Evolutionary conservation across 371 early-diverging fungal genomes (phyloP), one percentile per base, ranked within the genome.

Genomic region (Capniomyces stellatus): DNA sequence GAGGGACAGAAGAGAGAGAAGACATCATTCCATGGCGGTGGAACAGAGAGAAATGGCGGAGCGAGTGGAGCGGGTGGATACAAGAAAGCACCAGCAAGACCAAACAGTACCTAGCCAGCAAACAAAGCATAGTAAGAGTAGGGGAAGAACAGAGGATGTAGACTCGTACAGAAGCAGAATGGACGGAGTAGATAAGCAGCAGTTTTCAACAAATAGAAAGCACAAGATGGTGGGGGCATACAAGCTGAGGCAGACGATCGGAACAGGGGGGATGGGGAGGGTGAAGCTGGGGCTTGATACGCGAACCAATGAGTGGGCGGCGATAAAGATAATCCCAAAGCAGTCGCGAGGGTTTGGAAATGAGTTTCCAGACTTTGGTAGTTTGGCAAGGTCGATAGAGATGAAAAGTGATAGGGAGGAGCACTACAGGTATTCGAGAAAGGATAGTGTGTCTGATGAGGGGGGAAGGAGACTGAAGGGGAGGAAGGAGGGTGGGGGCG

Each of bases 211-310:
- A n/a, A n/a, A n/a, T n/a, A 44, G 25, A 44, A 44, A 44, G n/a
- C 4, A 4, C 12, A 8, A 44, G 41, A 64, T 65, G 35, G 74
- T 91, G 52, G 91, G 91, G 22, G 79, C 84, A 55, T 98, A 89
- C 61, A 79, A 77, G 48, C 72, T 98, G 46, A 74, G 85, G 43
- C 92, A 86, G 62, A 87, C 90, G 0, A 64, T 98, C 24, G 99
- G 98, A 12, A 86, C 88, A 41, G 99, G 99, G 4, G 87, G 89
- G 42, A 96, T 94, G 85, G 92, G 94, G 47, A 92, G 91, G 67
- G 99, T 99, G 48, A 92, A 96, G 61, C 71, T 96, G 41, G 98
- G 88, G 19, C 72, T 87, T 15, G 84, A 93, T 63, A 79, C 78
- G 39, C 69, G 80, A 18, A 88, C 82, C n/a, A 84, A 82, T 22